A percentile compares a stretch with the other conserved stretches of the same genome.
Evolutionary conservation across 2,329 filamentous ascomycete genomes (phyloP).

Genomic region (Pseudogymnoascus sp.): DNA sequence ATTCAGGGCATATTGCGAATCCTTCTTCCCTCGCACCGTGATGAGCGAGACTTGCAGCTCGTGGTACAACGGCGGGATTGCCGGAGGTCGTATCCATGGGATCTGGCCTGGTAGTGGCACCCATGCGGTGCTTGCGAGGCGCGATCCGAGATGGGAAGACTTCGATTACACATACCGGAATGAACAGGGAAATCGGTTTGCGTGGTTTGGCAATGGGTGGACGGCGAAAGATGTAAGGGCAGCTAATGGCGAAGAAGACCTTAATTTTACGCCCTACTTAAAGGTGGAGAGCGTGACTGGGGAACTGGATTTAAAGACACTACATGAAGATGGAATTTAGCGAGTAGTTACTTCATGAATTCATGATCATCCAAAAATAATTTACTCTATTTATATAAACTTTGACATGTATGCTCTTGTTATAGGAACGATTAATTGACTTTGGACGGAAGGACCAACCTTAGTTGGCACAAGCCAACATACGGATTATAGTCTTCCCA

Average conservation of each 20-base stretch:
- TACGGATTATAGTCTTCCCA: too few relatives aligned
- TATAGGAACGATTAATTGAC: too few relatives aligned
- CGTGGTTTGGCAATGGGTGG: conserved; percentile 55
- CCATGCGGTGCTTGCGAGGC: conserved; percentile 48
- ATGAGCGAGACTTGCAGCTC: conserved; percentile 55
- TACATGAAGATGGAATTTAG: conserved; percentile 57
- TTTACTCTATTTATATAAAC: neutral
- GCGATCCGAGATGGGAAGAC: conserved; percentile 47
- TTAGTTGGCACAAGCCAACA: too few relatives aligned
- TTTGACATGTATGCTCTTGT: neutral
- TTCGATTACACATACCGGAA: conserved; percentile 35
- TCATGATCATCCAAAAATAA: neutral
- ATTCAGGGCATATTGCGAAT: conserved; percentile 50
- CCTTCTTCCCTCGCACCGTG: conserved; percentile 45
- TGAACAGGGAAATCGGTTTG: conserved; percentile 33
- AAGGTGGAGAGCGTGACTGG: conserved; percentile 33
- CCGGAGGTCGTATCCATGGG: conserved; percentile 55
- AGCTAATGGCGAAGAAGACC: conserved; percentile 31
- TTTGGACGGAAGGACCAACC: too few relatives aligned
- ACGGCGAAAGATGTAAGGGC: conserved; percentile 43
- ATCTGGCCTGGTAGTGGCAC: conserved; percentile 60
- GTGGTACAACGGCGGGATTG: conserved; percentile 60
- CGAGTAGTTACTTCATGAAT: neutral
- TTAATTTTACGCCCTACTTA: conserved; percentile 49
- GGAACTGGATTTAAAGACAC: conserved; percentile 47